These are phyloP conservation scores for Talaromyces trachyspermus DNA, from an alignment of 495 filamentous ascomycete species.

Conservation along the genomic window DNA sequence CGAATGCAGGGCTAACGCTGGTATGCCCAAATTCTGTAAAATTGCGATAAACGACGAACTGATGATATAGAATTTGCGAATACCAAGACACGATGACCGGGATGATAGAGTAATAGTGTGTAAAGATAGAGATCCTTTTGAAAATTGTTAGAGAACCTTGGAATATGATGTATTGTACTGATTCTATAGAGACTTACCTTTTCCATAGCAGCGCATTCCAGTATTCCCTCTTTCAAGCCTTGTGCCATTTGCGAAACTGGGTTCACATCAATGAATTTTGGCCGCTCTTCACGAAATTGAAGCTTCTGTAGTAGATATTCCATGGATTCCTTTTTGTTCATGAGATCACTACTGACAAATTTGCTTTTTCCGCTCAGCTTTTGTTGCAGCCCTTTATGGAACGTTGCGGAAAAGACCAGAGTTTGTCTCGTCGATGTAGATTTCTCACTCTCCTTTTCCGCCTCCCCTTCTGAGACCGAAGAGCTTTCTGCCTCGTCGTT, in stretches of 20 bases:
- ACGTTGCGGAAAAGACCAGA: conserved; percentile 93
- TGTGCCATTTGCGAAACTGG: conserved; percentile 80
- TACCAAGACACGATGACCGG: conserved; percentile 69
- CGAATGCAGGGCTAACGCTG: conserved; percentile 75
- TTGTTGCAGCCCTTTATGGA: conserved; percentile 81
- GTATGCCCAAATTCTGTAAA: conserved; percentile 79
- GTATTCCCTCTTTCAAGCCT: conserved; percentile 76
- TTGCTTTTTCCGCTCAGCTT: conserved; percentile 75
- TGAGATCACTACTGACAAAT: conserved; percentile 44
- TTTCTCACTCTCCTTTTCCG: conserved; percentile 16
- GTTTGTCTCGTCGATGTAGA: conserved; percentile 57
- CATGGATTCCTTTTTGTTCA: conserved; percentile 72
- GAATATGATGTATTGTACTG: neutral
- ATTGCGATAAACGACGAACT: conserved; percentile 76
- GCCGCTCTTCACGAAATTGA: conserved; percentile 72
- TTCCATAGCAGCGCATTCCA: conserved; percentile 87
- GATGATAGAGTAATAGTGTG: conserved; percentile 73
- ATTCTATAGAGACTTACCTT: conserved; percentile 48
- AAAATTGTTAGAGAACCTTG: conserved; percentile 9
- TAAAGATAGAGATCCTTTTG: conserved; percentile 84
- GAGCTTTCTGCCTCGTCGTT: conserved; percentile 23
- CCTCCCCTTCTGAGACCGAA: conserved; percentile 16
- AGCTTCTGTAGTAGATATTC: conserved; percentile 88
- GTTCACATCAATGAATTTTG: conserved; percentile 89
- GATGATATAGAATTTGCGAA: conserved; percentile 95